Base-by-base conservation (phyloP, 129 eudicot genomes). In the Centella asiatica region DNA sequence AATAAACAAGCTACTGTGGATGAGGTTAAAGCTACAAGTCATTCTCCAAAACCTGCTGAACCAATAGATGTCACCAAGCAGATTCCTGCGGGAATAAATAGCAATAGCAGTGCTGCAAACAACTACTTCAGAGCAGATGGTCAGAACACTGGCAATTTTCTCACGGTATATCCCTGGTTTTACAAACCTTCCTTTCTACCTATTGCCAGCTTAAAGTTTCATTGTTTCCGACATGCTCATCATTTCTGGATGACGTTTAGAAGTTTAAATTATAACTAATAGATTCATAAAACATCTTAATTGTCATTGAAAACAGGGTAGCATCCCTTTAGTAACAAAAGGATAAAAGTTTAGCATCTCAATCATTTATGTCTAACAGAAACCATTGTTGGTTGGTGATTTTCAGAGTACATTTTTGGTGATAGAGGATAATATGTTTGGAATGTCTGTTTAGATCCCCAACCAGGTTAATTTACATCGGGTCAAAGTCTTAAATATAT, bases 71-170 rank as follows among this genome's bases (percentile, higher is more conserved):
- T 70, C 40, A 54, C 72, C 11, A 81, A 81, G 74, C 82, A 76
- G 77, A 62, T 72, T 69, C 86, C 86, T 55, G 87, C 83, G 6
- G 87, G 87, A 14, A 66, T 74, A 15, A 65, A 81, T 45, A 65
- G 83, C 20, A 53, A 53, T 18, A 53, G 58, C 15, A 53, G 33
- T 53, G 58, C 58, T 25, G 58, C 77, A 22, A 79, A 79, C 72
- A 79, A 79, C 59, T 79, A 79, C 72, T 71, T 69, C 72, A 68
- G 85, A 58, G 80, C 87, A 42, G 83, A 81, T 67, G 87, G 87
- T 49, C 87, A 81, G 67, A 81, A 81, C 77, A 81, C 80, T 23
- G 87, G 87, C 10, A 81, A 81, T 69, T 81, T 81, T 65, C 75
- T 81, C 47, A 81, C 83, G 65, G 87, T 81, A 77, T 34, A 70